Evolutionary conservation across 2,329 filamentous ascomycete species (phyloP), one percentile per base, ranked within the genome.

Genomic region (Pseudocercospora musae): DNA sequence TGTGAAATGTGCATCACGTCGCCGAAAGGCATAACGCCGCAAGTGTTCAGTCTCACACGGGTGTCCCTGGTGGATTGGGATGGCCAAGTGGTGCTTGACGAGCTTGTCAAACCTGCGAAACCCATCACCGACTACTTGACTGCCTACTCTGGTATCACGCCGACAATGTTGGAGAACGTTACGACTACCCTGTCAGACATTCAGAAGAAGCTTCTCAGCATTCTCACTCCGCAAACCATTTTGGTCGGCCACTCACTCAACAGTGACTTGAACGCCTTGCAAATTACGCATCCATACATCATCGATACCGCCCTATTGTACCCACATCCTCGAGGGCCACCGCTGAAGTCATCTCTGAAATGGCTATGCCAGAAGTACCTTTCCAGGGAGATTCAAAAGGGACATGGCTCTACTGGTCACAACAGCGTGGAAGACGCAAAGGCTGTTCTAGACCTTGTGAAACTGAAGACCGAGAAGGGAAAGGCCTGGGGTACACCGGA

Each of bases 1-100:
- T 99, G 95, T 77, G 95, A 99, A 77, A 99, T 99, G 95, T 96
- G 93, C 75, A 88, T 92, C 78, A 96, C 92, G 2, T 90, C 88
- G 63, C 73, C 72, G 15, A 56, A 60, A 40, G 71, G 71, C 18
- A 62, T 67, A 15, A 65, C 69, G 20, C 87, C 89, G 64, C 87
- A 87, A 53, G 85, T 91, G 67, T 91, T 89, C 66, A 91, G 93
- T 37, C 86, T 99, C 48, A 96, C 95, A 1, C 87, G 95, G 60
- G 89, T 98, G 74, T 97, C 92, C 74, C 77, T 98, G 42, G 81
- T 99, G 7, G 81, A 87, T 63, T 99, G 95, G 94, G 86, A 92
- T 69, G 93, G 93, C 54, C 85, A 87, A 33, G 84, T 90, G 9
- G 82, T 96, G 15, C 78, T 98, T 57, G 95, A 99, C 74, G 90